These are phyloP conservation scores for Mrakia gelida DNA, from an alignment of 768 basidiomycete genomes.

Conservation along the genomic window DNA sequence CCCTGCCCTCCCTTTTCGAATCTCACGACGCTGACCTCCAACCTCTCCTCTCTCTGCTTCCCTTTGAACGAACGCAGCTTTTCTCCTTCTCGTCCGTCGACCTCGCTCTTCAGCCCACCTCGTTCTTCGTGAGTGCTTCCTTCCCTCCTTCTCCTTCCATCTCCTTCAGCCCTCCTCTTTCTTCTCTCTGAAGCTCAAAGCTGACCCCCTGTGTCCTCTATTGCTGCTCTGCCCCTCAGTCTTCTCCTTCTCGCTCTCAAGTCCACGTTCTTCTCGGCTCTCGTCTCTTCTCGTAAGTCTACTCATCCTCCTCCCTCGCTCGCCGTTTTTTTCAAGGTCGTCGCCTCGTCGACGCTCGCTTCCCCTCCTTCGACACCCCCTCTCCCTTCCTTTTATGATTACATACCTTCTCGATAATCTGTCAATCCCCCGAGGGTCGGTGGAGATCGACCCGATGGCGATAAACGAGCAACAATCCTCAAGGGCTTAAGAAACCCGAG, in stretches of 20 bases:
- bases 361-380: background rate
- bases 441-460: slow-evolving; percentile 14
- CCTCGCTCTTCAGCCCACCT: background rate
- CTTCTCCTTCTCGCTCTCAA: too few relatives aligned
- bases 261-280: background rate
- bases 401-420: slow-evolving; percentile 19
- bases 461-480: slow-evolving; percentile 12
- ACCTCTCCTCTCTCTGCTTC: background rate
- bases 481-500: slow-evolving; percentile 22
- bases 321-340: background rate
- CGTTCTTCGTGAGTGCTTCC: too few relatives aligned
- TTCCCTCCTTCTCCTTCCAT: background rate
- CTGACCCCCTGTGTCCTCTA: too few relatives aligned
- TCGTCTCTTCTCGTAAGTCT: too few relatives aligned
- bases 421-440: slow-evolving; percentile 23
- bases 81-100: background rate
- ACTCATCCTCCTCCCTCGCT: background rate
- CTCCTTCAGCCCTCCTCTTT: background rate
- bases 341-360: background rate
- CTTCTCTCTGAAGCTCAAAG: background rate
- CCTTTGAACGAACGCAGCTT: background rate
- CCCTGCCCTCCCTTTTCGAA: background rate
- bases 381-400: background rate
- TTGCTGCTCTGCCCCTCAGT: too few relatives aligned
- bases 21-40: background rate